phyloP scores from a whole-genome alignment of 441 rosid genomes.

The Jatropha multifida region DNA sequence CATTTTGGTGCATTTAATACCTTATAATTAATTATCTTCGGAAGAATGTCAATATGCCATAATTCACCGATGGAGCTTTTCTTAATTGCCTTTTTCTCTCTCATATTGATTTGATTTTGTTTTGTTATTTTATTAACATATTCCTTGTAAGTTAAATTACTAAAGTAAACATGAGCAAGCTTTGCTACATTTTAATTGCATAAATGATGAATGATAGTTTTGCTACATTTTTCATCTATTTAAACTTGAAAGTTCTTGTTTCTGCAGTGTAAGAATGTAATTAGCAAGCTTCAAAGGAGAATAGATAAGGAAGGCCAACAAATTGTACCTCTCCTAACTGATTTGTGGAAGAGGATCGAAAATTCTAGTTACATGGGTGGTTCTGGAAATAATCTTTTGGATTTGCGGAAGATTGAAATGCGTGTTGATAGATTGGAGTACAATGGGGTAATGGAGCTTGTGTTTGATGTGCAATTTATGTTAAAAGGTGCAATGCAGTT shows the following conservation, averaged over 20 bases:
- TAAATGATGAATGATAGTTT: neutral
- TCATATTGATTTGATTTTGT: neutral
- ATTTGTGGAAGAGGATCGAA: constrained; percentile 88
- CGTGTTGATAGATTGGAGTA: constrained; percentile 89
- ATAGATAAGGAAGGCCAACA: constrained; percentile 94
- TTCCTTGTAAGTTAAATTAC: neutral
- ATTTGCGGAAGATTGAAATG: constrained; percentile 83
- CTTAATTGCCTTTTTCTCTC: neutral
- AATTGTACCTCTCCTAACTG: constrained; percentile 88
- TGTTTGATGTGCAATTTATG: constrained; percentile 86
- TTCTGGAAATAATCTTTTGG: constrained; percentile 68
- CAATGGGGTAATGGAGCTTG: constrained; percentile 80
- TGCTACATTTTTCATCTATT: neutral
- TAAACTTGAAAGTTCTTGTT: constrained; percentile 20
- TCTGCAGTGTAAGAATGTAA: constrained; percentile 86
- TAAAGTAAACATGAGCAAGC: neutral
- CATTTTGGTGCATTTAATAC: neutral
- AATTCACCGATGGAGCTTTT: neutral
- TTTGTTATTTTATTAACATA: neutral
- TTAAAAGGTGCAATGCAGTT: constrained; percentile 85
- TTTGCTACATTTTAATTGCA: neutral
- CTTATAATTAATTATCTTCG: neutral
- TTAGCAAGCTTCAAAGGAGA: constrained; percentile 89
- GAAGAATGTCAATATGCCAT: neutral
- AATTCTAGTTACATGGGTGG: constrained; percentile 59